phyloP scores from a whole-genome alignment of 345 rosid genomes.

The Syzygium grande region DNA sequence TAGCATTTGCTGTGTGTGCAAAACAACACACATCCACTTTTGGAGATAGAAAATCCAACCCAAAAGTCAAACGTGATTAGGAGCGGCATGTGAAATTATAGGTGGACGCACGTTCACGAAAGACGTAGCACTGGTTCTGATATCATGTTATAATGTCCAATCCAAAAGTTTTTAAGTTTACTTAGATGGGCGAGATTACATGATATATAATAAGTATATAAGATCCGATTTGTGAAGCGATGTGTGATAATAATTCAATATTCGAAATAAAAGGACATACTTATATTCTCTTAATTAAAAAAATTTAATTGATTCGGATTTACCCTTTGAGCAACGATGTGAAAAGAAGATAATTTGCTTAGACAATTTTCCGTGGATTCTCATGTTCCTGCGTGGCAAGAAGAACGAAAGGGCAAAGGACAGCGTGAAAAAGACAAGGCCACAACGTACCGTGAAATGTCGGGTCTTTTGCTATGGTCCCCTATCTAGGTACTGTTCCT shows the following conservation, averaged over 20 bases:
- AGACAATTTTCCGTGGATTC: not conserved
- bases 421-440: not conserved
- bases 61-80: not conserved
- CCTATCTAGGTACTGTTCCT: not conserved
- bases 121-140: not conserved
- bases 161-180: not conserved
- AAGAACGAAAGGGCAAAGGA: not conserved
- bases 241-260: not conserved
- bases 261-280: not conserved
- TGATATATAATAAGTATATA: not conserved
- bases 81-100: not conserved
- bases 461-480: not conserved
- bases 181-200: rapidly evolving
- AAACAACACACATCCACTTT: not conserved
- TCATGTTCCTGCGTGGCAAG: not conserved
- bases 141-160: not conserved
- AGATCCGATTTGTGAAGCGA: rapidly evolving
- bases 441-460: not conserved
- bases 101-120: rapidly evolving
- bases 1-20: not conserved
- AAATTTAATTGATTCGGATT: not conserved
- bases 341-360: not conserved
- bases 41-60: not conserved
- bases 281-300: not conserved
- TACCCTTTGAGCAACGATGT: not conserved